A percentile compares a stretch with the other conserved stretches of the same genome.
phyloP scores from a whole-genome alignment of 148 eudicot species.

The Rhododendron williamsianum region DNA sequence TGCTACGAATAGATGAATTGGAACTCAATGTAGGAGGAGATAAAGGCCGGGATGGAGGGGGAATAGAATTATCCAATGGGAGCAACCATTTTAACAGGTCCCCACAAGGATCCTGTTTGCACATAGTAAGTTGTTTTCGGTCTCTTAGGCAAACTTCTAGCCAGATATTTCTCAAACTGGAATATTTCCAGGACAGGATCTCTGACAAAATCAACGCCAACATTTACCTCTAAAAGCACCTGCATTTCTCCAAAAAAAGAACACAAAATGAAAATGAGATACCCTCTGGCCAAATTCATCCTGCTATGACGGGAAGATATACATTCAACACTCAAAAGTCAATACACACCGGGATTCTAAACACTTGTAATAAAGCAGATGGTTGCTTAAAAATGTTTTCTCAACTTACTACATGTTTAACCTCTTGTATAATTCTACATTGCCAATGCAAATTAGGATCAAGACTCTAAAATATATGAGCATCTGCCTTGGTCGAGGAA shows the following conservation, averaged over 20 bases:
- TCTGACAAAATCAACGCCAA: constrained; percentile 66
- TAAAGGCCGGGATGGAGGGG: constrained; percentile 46
- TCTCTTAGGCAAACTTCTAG: constrained; percentile 29
- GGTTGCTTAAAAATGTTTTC: neutral
- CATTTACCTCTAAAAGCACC: constrained; percentile 94
- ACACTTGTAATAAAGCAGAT: neutral
- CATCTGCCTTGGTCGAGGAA: neutral
- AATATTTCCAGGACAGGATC: constrained; percentile 86
- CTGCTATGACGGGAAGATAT: neutral
- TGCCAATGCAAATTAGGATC: neutral
- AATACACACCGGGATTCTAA: neutral
- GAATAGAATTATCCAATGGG: constrained; percentile 73
- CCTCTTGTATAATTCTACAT: neutral
- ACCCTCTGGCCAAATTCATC: constrained; percentile 20
- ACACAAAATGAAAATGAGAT: constrained; percentile 33
- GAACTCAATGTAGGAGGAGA: constrained; percentile 66
- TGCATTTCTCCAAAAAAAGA: constrained; percentile 91
- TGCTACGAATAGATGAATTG: constrained; percentile 33
- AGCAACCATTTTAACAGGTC: constrained; percentile 91
- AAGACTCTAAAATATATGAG: neutral
- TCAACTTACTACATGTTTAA: neutral
- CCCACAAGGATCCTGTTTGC: constrained; percentile 54
- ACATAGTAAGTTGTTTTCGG: constrained; percentile 21
- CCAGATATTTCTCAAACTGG: constrained; percentile 83
- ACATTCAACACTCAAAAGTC: neutral